These are phyloP conservation scores for Neofusicoccum sp. DNA, from an alignment of 2,329 filamentous ascomycete genomes.

Conservation along the genomic window DNA sequence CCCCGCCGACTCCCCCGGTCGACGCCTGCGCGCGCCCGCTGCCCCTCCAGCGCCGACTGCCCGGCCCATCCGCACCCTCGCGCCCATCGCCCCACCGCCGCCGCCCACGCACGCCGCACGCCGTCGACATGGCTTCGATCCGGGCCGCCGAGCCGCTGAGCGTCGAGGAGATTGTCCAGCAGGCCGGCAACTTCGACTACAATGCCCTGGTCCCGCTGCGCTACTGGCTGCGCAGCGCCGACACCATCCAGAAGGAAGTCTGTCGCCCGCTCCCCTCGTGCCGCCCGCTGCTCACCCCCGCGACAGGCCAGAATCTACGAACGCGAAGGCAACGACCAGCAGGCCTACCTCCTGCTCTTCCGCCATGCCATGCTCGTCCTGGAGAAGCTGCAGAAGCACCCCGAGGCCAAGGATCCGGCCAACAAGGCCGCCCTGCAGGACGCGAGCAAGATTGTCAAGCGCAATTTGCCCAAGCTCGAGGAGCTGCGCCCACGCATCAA, in stretches of 20 bases:
- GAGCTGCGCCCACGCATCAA: constrained; percentile 75
- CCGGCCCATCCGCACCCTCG: not conserved
- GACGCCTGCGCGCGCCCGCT: not conserved
- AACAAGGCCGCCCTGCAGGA: constrained; percentile 53
- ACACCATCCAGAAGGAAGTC: constrained; percentile 78
- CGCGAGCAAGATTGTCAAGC: constrained; percentile 61
- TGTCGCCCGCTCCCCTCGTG: constrained; percentile 26
- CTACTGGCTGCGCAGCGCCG: constrained; percentile 78
- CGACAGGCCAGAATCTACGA: constrained; percentile 78
- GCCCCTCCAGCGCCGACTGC: not conserved
- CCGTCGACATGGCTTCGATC: constrained; percentile 1
- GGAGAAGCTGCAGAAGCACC: constrained; percentile 71
- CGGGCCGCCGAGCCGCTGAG: constrained; percentile 56
- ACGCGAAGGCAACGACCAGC: constrained; percentile 78
- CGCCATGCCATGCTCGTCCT: constrained; percentile 84
- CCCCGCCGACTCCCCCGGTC: not conserved
- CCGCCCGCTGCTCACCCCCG: constrained; percentile 21
- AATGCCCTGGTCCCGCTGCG: constrained; percentile 72
- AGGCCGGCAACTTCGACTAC: constrained; percentile 79
- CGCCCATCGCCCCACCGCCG: not conserved
- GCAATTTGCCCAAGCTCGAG: constrained; percentile 70
- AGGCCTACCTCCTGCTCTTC: constrained; percentile 88
- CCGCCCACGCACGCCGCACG: not conserved
- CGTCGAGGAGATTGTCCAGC: constrained; percentile 72
- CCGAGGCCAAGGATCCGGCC: constrained; percentile 66